A percentile compares a stretch with the other conserved stretches of the same genome.
Evolutionary conservation across 2,329 filamentous ascomycete species (phyloP).

Genomic region (Hysterium pulicare): DNA sequence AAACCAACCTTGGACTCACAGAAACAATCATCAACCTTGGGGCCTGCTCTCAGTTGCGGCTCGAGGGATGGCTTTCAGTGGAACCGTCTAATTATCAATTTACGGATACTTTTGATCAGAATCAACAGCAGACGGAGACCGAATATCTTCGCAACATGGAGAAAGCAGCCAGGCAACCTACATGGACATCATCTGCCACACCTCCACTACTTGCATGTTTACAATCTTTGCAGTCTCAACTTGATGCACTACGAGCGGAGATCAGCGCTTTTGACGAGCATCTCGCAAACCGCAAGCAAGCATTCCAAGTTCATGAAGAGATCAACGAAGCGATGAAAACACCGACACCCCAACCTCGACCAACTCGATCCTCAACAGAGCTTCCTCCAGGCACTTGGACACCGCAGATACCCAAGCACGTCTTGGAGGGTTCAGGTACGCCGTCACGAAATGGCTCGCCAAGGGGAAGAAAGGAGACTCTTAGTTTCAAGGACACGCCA

Average conservation of each 20-base stretch:
- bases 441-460: slow-evolving; percentile 35
- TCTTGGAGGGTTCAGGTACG: slow-evolving; percentile 26
- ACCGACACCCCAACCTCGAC: slow-evolving; percentile 25
- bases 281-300: slow-evolving; percentile 47
- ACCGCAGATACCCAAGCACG: slow-evolving; percentile 34
- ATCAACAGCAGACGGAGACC: slow-evolving; percentile 18
- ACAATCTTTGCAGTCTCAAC: slow-evolving; percentile 39
- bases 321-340: slow-evolving; percentile 39
- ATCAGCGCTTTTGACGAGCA: slow-evolving; percentile 48
- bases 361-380: slow-evolving; percentile 23
- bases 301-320: slow-evolving; percentile 47
- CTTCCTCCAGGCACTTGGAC: slow-evolving; percentile 29
- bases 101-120: slow-evolving; percentile 1
- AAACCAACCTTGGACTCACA: slow-evolving; percentile 85
- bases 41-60: slow-evolving; percentile 76
- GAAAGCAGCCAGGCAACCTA: slow-evolving; percentile 34
- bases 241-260: slow-evolving; percentile 41
- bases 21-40: slow-evolving; percentile 79
- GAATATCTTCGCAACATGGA: slow-evolving; percentile 31
- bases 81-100: slow-evolving; percentile 53
- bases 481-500: slow-evolving; percentile 20
- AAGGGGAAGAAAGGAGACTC: slow-evolving; percentile 33
- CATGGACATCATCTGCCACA: slow-evolving; percentile 32
- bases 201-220: slow-evolving; percentile 44
- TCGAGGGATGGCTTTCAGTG: slow-evolving; percentile 88